phyloP scores from a whole-genome alignment of 805 yeast genomes.

The Kodamaea nitidulidarum region DNA sequence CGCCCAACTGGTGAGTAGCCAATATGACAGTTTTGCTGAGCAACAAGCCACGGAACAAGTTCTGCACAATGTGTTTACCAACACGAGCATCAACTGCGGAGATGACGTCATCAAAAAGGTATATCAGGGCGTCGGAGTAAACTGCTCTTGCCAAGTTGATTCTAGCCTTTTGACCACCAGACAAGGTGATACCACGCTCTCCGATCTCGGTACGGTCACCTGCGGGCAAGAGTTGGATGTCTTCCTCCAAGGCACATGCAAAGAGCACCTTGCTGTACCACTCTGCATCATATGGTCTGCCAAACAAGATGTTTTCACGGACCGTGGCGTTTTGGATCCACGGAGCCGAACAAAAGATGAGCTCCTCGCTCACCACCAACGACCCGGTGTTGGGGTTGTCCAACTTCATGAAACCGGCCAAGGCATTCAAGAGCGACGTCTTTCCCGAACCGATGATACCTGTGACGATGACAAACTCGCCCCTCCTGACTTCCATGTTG shows the following conservation, averaged over 20 bases:
- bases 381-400: slow-evolving; percentile 23
- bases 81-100: slow-evolving; percentile 43
- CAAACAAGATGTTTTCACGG: slow-evolving; percentile 37
- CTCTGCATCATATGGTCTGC: slow-evolving; percentile 26
- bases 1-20: slow-evolving; percentile 43
- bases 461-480: slow-evolving; percentile 39
- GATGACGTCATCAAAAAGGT: slow-evolving; percentile 42
- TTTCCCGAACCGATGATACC: slow-evolving; percentile 45
- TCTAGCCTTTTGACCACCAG: slow-evolving; percentile 46
- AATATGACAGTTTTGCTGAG: slow-evolving; percentile 32
- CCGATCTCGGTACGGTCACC: slow-evolving; percentile 42
- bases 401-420: slow-evolving; percentile 38
- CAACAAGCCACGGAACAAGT: slow-evolving; percentile 33
- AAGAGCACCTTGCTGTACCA: slow-evolving; percentile 26
- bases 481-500: slow-evolving; percentile 25
- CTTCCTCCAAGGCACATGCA: slow-evolving; percentile 41
- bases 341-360: slow-evolving; percentile 34
- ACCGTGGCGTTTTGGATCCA: slow-evolving; percentile 45
- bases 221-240: slow-evolving; percentile 31
- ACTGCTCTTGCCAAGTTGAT: slow-evolving; percentile 43
- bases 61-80: slow-evolving; percentile 37
- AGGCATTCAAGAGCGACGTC: slow-evolving; percentile 37
- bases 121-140: slow-evolving; percentile 29
- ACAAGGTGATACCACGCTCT: slow-evolving; percentile 41
- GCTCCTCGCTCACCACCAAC: slow-evolving; percentile 24